Evolutionary conservation across 352 stramenopile species (phyloP).

Genomic region (Pseudoperonospora humuli): DNA sequence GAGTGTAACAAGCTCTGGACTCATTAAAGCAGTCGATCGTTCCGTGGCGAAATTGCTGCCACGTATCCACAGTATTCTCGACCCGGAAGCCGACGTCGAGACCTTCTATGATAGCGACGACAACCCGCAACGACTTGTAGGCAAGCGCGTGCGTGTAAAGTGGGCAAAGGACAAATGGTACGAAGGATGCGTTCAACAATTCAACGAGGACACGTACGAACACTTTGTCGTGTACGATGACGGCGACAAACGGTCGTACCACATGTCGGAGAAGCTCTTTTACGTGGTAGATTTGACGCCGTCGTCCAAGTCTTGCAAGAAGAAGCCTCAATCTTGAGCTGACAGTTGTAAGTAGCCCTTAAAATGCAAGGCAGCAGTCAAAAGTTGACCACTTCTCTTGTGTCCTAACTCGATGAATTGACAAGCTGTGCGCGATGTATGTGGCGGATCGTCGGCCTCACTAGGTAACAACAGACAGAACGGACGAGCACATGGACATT

Average conservation of each 20-base stretch:
- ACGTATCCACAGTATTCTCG: constrained; percentile 45
- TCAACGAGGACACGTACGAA: constrained; percentile 74
- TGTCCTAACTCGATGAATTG: constrained; percentile 11
- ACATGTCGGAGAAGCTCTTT: constrained; percentile 86
- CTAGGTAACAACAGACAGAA: neutral
- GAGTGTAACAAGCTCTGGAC: constrained; percentile 38
- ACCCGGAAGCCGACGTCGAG: constrained; percentile 34
- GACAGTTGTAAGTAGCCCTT: constrained; percentile 12
- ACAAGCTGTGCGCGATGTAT: neutral
- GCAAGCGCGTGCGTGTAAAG: constrained; percentile 79
- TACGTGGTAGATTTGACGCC: constrained; percentile 52
- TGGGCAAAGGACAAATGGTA: constrained; percentile 89
- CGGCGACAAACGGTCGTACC: constrained; percentile 79
- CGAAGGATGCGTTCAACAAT: constrained; percentile 64
- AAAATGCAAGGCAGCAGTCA: constrained; percentile 20
- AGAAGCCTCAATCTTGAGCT: constrained; percentile 17
- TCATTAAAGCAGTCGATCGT: constrained; percentile 60
- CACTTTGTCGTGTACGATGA: constrained; percentile 84
- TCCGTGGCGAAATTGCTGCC: constrained; percentile 50
- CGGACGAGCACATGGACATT: too few species aligned
- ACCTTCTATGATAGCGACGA: constrained; percentile 88
- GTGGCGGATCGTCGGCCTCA: too few species aligned
- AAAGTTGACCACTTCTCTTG: constrained; percentile 8
- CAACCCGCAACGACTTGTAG: constrained; percentile 74
- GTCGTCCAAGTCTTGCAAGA: constrained; percentile 24